Base-by-base conservation (phyloP, 2,329 filamentous ascomycete species). In the Aspergillus texensis region DNA sequence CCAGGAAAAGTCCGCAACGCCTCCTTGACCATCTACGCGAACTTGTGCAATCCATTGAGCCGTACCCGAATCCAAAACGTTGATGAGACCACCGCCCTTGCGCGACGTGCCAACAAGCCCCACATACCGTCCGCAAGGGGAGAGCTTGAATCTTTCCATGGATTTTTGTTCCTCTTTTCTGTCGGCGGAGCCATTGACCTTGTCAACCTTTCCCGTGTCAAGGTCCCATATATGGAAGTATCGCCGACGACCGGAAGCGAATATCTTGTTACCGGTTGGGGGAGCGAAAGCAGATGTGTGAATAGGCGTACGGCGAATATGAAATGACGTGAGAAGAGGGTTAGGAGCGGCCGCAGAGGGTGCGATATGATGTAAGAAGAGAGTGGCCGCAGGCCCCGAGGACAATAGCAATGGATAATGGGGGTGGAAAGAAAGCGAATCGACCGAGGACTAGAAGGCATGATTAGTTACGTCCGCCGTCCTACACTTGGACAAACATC, bases 181-280 rank as follows among this genome's bases (percentile, higher is more conserved):
- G 90, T 66, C 93, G 88, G 74, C 91, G 86, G 63, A 95, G 82
- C 75, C 91, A 84, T 70, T 88, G 52, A 96, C 86, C 79, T 96
- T 97, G 72, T 94, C 91, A 56, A 99, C 88, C 14, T 84, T 82
- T 50, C 95, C 95, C 0, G 90, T 89, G 50, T 90, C 83, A 28
- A 99, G 85, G 72, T 98, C 90, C 95, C 95, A 99, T 68, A 91
- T 89, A 79, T 98, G 95, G 79, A 98, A 97, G 82, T 93, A 98
- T 67, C 89, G 89, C 57, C 95, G 88, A 41, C 94, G 90, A 43
- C 94, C 94, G 21, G 93, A 91, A 64, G 97, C 91, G 77, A 97
- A 92, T 68, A 99, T 91, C 70, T 90, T 90, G 66, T 91, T 89
- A 67, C 91, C 92, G 19, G 81, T 81, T 5, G 90, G 88, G 30